Conservation (phyloP, 2,329 filamentous ascomycete genomes). For the Epichloe scottii region DNA sequence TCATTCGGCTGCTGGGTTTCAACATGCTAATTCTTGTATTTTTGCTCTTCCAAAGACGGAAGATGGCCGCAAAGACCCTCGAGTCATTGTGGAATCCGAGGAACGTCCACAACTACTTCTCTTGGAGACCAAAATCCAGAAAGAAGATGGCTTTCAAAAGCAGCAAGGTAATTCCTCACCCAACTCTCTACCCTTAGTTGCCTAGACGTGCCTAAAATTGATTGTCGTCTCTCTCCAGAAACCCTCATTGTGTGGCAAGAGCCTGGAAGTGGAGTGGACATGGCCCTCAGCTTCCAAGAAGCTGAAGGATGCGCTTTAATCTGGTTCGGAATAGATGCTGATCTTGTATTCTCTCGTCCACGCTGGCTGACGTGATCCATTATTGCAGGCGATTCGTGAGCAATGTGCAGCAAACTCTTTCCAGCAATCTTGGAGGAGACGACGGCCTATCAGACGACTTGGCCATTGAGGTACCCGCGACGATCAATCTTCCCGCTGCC, state of each 20-base stretch:
- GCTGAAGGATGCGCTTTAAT: constrained; percentile 86
- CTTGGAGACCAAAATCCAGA: constrained; percentile 79
- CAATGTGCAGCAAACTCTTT: constrained; percentile 66
- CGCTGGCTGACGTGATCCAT: constrained; percentile 1
- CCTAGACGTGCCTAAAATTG: neutral
- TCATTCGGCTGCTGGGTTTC: neutral
- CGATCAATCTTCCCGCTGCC: constrained; percentile 64
- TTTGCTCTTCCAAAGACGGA: constrained; percentile 31
- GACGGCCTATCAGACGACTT: constrained; percentile 81
- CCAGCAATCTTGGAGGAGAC: constrained; percentile 41
- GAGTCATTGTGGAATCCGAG: constrained; percentile 86
- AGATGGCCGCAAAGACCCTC: constrained; percentile 62
- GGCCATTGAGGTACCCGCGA: constrained; percentile 57
- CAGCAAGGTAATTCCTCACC: constrained; percentile 63
- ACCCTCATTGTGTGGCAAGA: constrained; percentile 98
- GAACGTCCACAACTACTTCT: constrained; percentile 75
- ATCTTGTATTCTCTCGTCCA: constrained; percentile 3
- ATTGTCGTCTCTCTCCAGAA: constrained; percentile 38
- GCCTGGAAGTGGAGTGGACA: constrained; percentile 68
- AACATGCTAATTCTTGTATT: neutral
- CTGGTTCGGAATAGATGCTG: constrained; percentile 45
- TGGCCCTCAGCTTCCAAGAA: constrained; percentile 97
- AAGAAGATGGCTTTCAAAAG: constrained; percentile 95
- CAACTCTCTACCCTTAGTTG: neutral
- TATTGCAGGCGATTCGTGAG: constrained; percentile 73